Evolutionary conservation across 2,329 filamentous ascomycete genomes (phyloP), one percentile per base, ranked within the genome.

Genomic region (Neopestalotiopsis clavispora): DNA sequence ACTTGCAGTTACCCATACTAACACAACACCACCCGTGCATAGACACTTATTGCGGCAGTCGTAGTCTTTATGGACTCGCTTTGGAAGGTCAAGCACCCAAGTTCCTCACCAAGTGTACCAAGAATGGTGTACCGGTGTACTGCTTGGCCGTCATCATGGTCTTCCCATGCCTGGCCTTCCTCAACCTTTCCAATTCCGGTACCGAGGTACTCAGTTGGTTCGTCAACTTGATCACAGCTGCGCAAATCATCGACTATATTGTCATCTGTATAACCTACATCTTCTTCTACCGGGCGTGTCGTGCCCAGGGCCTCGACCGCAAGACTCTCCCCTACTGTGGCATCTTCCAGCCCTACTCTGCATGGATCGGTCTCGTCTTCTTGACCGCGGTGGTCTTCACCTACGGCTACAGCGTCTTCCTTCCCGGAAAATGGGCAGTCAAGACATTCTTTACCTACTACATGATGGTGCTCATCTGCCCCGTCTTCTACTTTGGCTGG

Each of bases 231-330:
- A 78, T 76, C 4, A 72, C 78, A 65, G 76, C 76, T 13, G 75
- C 76, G 1, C 76, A 77, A 61, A 83, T 89, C 72, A 90, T 91
- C 77, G 87, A 90, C 80, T 91, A 89, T 78, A 84, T 91, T 69
- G 83, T 87, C 76, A 89, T 93, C 76, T 90, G 89, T 74, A 85
- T 90, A 68, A 91, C 92, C 0, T 95, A 93, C 79, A 81, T 95
- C 68, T 87, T 87, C 68, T 96, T 94, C 78, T 84, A 91, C 78
- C 89, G 90, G 64, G 92, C 93, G 0, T 85, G 92, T 65, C 82
- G 86, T 30, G 90, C 85, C 0, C 93, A 95, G 75, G 91, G 91
- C 0, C 83, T 95, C 34, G 86, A 89, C 71, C 87, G 92, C 5
- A 84, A 89, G 52, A 85, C 84, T 0, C 80, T 95, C 20, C 92